Evolutionary conservation across 192 early-diverging fungal genomes (phyloP).

Genomic region (Geranomyces variabilis): DNA sequence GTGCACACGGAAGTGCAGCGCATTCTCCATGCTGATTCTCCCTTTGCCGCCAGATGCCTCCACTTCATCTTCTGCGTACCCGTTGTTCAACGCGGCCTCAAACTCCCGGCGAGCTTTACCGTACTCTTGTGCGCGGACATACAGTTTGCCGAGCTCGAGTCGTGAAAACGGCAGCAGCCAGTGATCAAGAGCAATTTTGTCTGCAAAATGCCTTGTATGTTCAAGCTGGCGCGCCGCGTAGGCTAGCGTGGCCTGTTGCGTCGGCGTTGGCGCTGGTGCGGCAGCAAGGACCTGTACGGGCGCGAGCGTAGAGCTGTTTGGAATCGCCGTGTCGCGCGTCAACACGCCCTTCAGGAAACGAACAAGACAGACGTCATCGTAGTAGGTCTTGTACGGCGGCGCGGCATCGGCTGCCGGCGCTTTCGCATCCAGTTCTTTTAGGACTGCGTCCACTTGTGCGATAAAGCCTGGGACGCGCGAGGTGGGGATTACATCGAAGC

Average conservation of each 20-base stretch:
- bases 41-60: conserved; percentile 16
- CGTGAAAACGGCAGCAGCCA: conserved; percentile 55
- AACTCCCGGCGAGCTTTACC: conserved; percentile 45
- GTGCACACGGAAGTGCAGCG: conserved; percentile 47
- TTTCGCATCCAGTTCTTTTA: conserved; percentile 43
- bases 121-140: conserved; percentile 41
- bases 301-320: conserved; percentile 19
- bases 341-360: conserved; percentile 70
- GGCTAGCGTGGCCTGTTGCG: conserved; percentile 15
- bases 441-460: conserved; percentile 47
- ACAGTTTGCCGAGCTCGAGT: conserved; percentile 49
- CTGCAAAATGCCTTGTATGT: conserved; percentile 30
- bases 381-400: conserved; percentile 60
- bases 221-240: conserved; percentile 40
- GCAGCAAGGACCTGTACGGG: conserved; percentile 21
- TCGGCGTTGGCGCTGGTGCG: conserved; percentile 4
- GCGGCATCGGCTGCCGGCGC: conserved; percentile 25
- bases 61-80: conserved; percentile 42
- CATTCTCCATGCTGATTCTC: conserved; percentile 47
- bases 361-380: conserved; percentile 79
- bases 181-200: conserved; percentile 50
- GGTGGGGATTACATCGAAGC: conserved; percentile 71
- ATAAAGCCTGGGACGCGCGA: conserved; percentile 47
- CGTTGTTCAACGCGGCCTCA: conserved; percentile 47
- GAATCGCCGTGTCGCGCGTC: conserved; percentile 61